Evolutionary conservation across 2,329 filamentous ascomycete genomes (phyloP).

Genomic region (Hymenotorrendiella dingleyae): DNA sequence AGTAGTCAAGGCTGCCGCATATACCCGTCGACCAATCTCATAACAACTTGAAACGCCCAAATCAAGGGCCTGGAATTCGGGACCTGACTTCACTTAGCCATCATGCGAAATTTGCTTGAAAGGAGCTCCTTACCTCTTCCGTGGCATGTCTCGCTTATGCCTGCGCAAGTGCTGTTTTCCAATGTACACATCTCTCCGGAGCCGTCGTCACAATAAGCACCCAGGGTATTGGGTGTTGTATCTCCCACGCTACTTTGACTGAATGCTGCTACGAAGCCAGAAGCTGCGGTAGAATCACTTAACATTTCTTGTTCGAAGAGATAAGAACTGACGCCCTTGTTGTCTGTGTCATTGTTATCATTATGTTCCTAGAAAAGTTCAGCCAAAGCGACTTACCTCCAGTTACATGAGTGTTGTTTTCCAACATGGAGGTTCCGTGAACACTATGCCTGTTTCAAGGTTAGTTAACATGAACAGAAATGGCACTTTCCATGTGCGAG

Average conservation of each 20-base stretch:
- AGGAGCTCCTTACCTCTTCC: conserved; percentile 43
- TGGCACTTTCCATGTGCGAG: no score
- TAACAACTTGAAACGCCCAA: conserved; percentile 68
- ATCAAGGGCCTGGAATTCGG: conserved; percentile 60
- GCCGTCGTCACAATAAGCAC: conserved; percentile 84
- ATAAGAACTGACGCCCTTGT: conserved; percentile 87
- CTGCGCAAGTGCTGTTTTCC: conserved; percentile 76
- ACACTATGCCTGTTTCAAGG: conserved; percentile 43
- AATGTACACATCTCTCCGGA: conserved; percentile 65
- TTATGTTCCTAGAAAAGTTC: no score
- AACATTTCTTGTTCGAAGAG: conserved; percentile 68
- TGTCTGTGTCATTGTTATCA: conserved; percentile 43
- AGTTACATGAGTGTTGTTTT: conserved; percentile 84
- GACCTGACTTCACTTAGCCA: conserved; percentile 35
- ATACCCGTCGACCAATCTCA: conserved; percentile 69
- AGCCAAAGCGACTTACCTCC: conserved; percentile 36
- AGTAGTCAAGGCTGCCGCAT: conserved; percentile 49
- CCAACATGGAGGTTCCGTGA: conserved; percentile 83
- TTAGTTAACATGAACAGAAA: background rate
- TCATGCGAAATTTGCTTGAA: background rate
- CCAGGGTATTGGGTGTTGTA: conserved; percentile 78
- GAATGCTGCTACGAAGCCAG: conserved; percentile 81
- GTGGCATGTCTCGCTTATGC: conserved; percentile 62
- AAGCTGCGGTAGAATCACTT: conserved; percentile 48
- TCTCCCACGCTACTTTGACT: conserved; percentile 89